A percentile compares a stretch with the other conserved stretches of the same genome.
phyloP scores from a whole-genome alignment of 768 basidiomycete species.

The Auriculariales sp. region DNA sequence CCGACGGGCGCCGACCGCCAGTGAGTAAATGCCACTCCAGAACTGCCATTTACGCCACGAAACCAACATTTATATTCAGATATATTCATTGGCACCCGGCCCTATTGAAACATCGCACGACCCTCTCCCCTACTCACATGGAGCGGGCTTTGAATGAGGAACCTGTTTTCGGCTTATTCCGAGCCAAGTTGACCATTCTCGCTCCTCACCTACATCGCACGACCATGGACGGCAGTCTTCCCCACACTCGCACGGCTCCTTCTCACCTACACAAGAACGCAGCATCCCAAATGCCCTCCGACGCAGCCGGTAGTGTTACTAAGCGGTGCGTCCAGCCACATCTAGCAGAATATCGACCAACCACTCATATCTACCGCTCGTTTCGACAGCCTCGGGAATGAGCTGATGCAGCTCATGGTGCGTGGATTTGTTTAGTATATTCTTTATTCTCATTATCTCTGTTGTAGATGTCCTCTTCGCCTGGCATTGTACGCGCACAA shows the following conservation, averaged over 20 bases:
- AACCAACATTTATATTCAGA: no score
- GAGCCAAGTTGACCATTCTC: conserved; percentile 4
- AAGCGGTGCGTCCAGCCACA: conserved; percentile 61
- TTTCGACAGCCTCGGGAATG: conserved; percentile 50
- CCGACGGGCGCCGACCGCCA: no score
- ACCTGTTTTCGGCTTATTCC: no score
- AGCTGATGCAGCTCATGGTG: conserved; percentile 84
- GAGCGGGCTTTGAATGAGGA: no score
- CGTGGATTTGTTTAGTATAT: conserved; percentile 11
- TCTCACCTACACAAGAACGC: conserved; percentile 44
- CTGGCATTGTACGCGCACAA: conserved; percentile 51
- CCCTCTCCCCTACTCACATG: no score
- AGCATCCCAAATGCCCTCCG: conserved; percentile 34
- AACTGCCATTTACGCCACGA: no score
- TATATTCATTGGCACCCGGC: no score
- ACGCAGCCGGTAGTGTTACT: conserved; percentile 62
- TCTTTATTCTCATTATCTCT: not conserved
- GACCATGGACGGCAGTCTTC: no score
- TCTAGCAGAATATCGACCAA: no score
- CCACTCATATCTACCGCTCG: conserved; percentile 5
- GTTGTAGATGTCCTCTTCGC: conserved; percentile 71
- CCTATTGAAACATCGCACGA: no score
- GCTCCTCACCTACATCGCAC: conserved; percentile 13
- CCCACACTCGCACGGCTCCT: conserved; percentile 44
- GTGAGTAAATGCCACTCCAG: no score